A percentile compares a stretch with the other conserved stretches of the same genome.
Evolutionary conservation across 2,329 filamentous ascomycete species (phyloP).

Genomic region (Botrytis paeoniae): DNA sequence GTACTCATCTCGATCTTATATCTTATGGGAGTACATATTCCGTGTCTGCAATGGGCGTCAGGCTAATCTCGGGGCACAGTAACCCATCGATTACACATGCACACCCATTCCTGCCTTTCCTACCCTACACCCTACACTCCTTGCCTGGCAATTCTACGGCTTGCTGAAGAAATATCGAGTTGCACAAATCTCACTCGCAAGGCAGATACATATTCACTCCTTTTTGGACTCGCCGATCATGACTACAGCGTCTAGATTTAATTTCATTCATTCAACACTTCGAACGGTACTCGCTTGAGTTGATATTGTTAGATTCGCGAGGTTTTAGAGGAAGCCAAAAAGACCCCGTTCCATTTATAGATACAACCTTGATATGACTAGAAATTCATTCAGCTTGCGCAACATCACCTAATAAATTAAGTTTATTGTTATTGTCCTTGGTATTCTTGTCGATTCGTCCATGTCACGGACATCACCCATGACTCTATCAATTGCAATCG

Average conservation of each 20-base stretch:
- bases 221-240: not conserved
- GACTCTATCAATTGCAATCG: slow-evolving; percentile 1
- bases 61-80: slow-evolving; percentile 14
- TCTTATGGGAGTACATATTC: slow-evolving; percentile 1
- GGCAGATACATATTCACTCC: not conserved
- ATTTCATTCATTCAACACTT: not conserved
- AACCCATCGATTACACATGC: not conserved
- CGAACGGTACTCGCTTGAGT: not conserved
- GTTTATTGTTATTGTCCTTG: not conserved
- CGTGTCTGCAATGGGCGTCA: slow-evolving; percentile 8
- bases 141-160: not conserved
- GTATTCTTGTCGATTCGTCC: not conserved
- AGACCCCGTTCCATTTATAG: not conserved
- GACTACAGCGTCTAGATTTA: not conserved
- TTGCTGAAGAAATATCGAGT: not conserved
- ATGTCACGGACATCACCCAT: not conserved
- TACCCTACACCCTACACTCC: not conserved
- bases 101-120: not conserved
- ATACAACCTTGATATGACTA: not conserved
- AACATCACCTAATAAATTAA: not conserved
- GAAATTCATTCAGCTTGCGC: not conserved
- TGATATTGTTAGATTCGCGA: not conserved
- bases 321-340: not conserved
- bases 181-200: slow-evolving; percentile 6
- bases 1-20: slow-evolving; percentile 1